Percentiles rank a stretch among this genome's conserved stretches.
phyloP scores from a whole-genome alignment of 2,329 filamentous ascomycete species.

The Phaeoacremonium minimum region DNA sequence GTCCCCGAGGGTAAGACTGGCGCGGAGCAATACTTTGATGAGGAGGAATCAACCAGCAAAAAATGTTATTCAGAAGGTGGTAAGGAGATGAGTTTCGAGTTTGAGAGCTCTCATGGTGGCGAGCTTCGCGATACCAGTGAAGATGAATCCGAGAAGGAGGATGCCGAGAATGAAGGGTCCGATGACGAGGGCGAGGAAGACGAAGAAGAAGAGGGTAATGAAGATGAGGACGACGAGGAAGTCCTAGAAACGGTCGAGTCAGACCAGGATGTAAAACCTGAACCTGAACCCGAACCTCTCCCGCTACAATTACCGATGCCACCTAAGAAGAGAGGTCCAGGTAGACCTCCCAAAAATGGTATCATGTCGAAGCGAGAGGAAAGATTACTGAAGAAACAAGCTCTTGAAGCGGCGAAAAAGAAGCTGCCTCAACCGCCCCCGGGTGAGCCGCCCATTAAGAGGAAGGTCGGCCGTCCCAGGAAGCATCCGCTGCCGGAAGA shows the following conservation, averaged over 20 bases:
- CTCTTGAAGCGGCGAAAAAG: slow-evolving; percentile 47
- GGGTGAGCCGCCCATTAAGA: slow-evolving; percentile 50
- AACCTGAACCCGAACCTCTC: slow-evolving; percentile 23
- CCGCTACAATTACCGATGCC: slow-evolving; percentile 27
- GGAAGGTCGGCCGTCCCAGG: slow-evolving; percentile 61
- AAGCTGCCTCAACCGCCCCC: slow-evolving; percentile 41
- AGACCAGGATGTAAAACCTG: slow-evolving; percentile 18
- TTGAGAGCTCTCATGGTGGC: slow-evolving; percentile 58
- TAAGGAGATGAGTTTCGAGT: slow-evolving; percentile 71
- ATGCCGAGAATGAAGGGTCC: slow-evolving; percentile 22
- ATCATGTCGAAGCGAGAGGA: slow-evolving; percentile 78
- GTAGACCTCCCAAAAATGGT: slow-evolving; percentile 78
- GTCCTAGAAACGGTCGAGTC: slow-evolving; percentile 25
- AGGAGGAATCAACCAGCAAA: slow-evolving; percentile 43
- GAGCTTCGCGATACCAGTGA: slow-evolving; percentile 54
- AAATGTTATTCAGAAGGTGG: slow-evolving; percentile 50
- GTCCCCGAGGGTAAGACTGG: slow-evolving; percentile 54
- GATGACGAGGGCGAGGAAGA: slow-evolving; percentile 17
- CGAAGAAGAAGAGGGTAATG: slow-evolving; percentile 19
- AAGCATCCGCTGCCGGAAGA: slow-evolving; percentile 59
- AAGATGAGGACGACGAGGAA: slow-evolving; percentile 18
- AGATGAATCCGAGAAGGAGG: slow-evolving; percentile 15
- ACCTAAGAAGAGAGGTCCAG: slow-evolving; percentile 69
- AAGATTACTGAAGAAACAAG: slow-evolving; percentile 56
- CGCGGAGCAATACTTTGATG: slow-evolving; percentile 45